phyloP scores from a whole-genome alignment of 1,284 basidiomycete species.

The Malassezia brasiliensis region DNA sequence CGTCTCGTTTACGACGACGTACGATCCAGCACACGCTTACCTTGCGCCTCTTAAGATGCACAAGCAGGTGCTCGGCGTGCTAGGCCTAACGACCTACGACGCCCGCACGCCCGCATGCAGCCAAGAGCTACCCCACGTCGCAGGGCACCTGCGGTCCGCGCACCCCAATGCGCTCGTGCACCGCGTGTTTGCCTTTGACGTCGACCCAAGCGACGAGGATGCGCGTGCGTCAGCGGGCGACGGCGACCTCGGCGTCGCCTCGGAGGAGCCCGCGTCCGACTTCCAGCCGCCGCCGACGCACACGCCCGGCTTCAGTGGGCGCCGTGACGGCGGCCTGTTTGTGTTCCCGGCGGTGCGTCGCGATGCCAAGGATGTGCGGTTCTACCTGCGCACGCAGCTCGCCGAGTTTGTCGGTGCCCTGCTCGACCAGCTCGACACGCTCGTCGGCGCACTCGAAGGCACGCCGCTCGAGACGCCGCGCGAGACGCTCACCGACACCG shows the following conservation, averaged over 20 bases:
- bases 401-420: slow-evolving; percentile 34
- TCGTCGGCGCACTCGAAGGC: slow-evolving; percentile 33
- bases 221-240: neutral
- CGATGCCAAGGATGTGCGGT: slow-evolving; percentile 42
- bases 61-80: slow-evolving; percentile 37
- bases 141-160: slow-evolving; percentile 26
- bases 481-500: slow-evolving; percentile 30
- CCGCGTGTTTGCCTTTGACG: slow-evolving; percentile 41
- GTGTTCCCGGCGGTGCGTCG: slow-evolving; percentile 42
- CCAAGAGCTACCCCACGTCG: slow-evolving; percentile 24
- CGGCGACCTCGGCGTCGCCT: slow-evolving; percentile 2
- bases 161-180: slow-evolving; percentile 42
- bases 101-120: slow-evolving; percentile 7
- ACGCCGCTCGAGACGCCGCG: slow-evolving; percentile 42
- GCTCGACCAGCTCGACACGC: slow-evolving; percentile 33
- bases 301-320: slow-evolving; percentile 25
- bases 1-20: slow-evolving; percentile 40
- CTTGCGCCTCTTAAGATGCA: slow-evolving; percentile 43
- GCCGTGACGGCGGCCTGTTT: slow-evolving; percentile 30
- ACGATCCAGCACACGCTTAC: slow-evolving; percentile 39
- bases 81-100: slow-evolving; percentile 30
- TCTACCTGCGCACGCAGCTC: slow-evolving; percentile 41
- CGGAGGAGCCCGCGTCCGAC: neutral
- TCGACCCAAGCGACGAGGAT: slow-evolving; percentile 16
- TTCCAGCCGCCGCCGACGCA: neutral